phyloP scores from a whole-genome alignment of 75 land plant genomes.

The Cryptomeria japonica region DNA sequence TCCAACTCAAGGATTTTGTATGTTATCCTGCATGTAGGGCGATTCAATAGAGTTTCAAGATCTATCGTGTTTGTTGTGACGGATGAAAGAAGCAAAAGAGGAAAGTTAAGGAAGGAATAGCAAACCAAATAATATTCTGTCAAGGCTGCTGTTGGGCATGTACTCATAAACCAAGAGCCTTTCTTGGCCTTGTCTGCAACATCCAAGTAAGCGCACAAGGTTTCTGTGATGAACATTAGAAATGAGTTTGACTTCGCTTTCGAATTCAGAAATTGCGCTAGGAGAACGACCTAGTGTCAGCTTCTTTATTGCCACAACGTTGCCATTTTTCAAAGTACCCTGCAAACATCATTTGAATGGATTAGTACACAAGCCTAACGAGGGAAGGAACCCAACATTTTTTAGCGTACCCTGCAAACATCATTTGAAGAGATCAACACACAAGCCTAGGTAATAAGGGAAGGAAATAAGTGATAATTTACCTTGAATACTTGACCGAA shows the following conservation, averaged over 20 bases:
- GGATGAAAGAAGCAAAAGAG: neutral
- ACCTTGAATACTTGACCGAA: too few relatives aligned
- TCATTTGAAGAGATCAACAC: too few relatives aligned
- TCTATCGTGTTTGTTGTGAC: neutral
- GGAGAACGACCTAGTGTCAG: too few relatives aligned
- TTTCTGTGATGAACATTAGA: conserved; percentile 55
- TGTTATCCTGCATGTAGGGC: conserved; percentile 27
- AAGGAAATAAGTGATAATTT: too few relatives aligned
- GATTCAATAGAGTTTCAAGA: conserved; percentile 31
- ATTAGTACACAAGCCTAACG: too few relatives aligned
- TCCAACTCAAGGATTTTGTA: neutral
- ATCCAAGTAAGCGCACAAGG: conserved; percentile 26
- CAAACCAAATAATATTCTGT: conserved; percentile 19
- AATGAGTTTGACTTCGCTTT: conserved; percentile 39
- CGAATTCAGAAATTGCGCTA: too few relatives aligned
- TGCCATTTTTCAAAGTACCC: conserved; percentile 48
- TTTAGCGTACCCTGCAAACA: conserved; percentile 30
- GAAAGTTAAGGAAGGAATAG: neutral
- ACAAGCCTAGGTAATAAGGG: too few relatives aligned
- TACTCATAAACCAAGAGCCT: too few relatives aligned
- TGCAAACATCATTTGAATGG: conserved; percentile 2
- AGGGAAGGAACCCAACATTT: conserved; percentile 12
- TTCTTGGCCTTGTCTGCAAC: too few relatives aligned
- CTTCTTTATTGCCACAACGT: neutral
- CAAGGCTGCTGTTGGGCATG: too few relatives aligned